A percentile compares a stretch with the other conserved stretches of the same genome.
Evolutionary conservation across 768 basidiomycete species (phyloP).

Genomic region (Trametes sanguinea): DNA sequence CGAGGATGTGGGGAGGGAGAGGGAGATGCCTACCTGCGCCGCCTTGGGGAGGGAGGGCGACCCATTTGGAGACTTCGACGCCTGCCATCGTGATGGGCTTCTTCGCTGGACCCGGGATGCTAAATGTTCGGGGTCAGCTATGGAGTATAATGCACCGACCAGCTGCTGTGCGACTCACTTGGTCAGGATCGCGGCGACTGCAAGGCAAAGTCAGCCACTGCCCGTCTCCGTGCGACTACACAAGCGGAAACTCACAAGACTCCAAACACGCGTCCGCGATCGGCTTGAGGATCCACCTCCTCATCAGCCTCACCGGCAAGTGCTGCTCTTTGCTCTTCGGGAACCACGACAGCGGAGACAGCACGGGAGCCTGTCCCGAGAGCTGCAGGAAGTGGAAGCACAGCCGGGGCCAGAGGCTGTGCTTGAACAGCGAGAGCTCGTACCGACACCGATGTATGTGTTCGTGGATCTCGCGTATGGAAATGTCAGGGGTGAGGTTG

Average conservation of each 20-base stretch:
- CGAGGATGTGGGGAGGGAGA: background rate
- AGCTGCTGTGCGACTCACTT: slow-evolving; percentile 15
- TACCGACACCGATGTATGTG: slow-evolving; percentile 29
- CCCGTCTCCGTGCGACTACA: too few species aligned
- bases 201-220: background rate
- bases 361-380: slow-evolving; percentile 25
- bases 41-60: slow-evolving; percentile 27
- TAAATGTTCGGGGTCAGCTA: background rate
- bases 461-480: slow-evolving; percentile 21
- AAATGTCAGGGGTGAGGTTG: slow-evolving; percentile 3
- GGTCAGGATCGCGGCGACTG: slow-evolving; percentile 27
- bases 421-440: slow-evolving; percentile 27
- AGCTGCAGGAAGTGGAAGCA: slow-evolving; percentile 25
- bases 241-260: slow-evolving; percentile 19
- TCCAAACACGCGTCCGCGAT: slow-evolving; percentile 18
- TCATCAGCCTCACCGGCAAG: slow-evolving; percentile 5
- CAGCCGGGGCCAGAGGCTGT: slow-evolving; percentile 22
- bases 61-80: slow-evolving; percentile 26
- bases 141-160: background rate
- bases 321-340: slow-evolving; percentile 10
- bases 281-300: slow-evolving; percentile 20
- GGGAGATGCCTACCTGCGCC: slow-evolving; percentile 22
- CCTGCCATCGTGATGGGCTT: slow-evolving; percentile 25
- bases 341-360: slow-evolving; percentile 24
- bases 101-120: slow-evolving; percentile 28